Evolutionary conservation across 2,329 filamentous ascomycete species (phyloP).

Genomic region (Colletotrichum tofieldiae): DNA sequence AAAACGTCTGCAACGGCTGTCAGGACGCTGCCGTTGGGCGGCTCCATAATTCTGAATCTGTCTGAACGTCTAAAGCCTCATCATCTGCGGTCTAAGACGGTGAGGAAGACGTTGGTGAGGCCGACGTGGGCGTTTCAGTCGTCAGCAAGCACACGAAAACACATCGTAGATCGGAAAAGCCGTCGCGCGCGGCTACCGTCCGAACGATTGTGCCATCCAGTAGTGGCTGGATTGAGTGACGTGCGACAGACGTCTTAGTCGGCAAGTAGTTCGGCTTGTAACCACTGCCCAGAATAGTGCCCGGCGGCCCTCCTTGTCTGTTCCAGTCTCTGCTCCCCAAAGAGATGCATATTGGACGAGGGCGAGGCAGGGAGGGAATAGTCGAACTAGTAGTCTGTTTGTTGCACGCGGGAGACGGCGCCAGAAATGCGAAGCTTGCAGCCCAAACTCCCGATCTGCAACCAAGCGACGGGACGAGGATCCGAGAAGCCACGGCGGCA

Average conservation of each 20-base stretch:
- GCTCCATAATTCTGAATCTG: constrained; percentile 15
- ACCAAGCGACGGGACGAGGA: constrained; percentile 13
- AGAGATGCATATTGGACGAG: neutral
- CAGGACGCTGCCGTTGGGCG: neutral
- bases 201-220: neutral
- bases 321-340: neutral
- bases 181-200: neutral
- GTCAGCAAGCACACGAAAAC: neutral
- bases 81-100: neutral
- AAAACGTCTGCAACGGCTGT: constrained; percentile 1
- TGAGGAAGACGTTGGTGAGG: neutral
- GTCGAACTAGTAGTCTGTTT: neutral
- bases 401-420: neutral
- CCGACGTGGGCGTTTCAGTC: constrained; percentile 13
- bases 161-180: neutral
- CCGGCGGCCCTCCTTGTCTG: neutral
- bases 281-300: neutral
- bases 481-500: neutral
- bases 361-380: neutral
- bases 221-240: neutral
- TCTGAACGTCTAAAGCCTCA: neutral
- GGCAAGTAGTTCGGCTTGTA: neutral
- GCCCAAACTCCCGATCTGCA: constrained; percentile 3
- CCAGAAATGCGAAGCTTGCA: neutral
- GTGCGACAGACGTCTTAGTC: neutral